Evolutionary conservation across 495 filamentous ascomycete species (phyloP).

Genomic region (Neurospora africana): DNA sequence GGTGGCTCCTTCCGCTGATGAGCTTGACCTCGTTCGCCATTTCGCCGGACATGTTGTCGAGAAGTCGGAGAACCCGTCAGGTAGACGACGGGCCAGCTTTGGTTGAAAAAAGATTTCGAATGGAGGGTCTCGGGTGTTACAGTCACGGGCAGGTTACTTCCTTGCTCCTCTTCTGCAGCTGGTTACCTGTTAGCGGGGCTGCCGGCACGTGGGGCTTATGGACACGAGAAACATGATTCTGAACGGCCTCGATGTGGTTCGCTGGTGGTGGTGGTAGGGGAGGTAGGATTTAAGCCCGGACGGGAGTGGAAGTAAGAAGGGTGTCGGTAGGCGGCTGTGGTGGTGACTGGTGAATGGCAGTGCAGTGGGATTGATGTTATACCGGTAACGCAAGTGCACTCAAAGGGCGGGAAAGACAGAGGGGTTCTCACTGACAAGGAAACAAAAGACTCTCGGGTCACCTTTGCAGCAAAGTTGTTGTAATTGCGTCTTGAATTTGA

Average conservation of each 20-base stretch:
- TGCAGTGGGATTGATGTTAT: not conserved
- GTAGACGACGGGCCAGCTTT: slow-evolving; percentile 11
- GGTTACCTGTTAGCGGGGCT: slow-evolving; percentile 20
- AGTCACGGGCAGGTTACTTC: slow-evolving; percentile 2
- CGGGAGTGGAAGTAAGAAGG: not conserved
- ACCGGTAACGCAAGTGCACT: not conserved
- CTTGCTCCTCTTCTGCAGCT: slow-evolving; percentile 8
- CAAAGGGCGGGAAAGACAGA: not conserved
- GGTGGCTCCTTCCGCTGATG: slow-evolving; percentile 92
- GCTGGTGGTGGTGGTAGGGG: not conserved
- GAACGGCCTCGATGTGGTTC: not conserved
- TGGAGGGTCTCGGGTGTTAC: not conserved
- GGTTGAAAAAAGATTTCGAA: slow-evolving; percentile 6
- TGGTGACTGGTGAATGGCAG: slow-evolving; percentile 6
- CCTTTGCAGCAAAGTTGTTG: not conserved
- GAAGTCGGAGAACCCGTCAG: slow-evolving; percentile 5
- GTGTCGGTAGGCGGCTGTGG: not conserved
- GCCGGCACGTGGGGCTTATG: slow-evolving; percentile 5
- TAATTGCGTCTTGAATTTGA: not conserved
- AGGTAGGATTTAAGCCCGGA: not conserved
- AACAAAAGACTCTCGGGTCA: not conserved
- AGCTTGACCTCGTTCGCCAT: slow-evolving; percentile 88
- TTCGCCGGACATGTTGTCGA: slow-evolving; percentile 31
- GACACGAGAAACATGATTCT: not conserved
- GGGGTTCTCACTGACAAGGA: not conserved